A percentile compares a stretch with the other conserved stretches of the same genome.
phyloP scores from a whole-genome alignment of 257 asterid genomes.

The Solanum pinnatisectum region DNA sequence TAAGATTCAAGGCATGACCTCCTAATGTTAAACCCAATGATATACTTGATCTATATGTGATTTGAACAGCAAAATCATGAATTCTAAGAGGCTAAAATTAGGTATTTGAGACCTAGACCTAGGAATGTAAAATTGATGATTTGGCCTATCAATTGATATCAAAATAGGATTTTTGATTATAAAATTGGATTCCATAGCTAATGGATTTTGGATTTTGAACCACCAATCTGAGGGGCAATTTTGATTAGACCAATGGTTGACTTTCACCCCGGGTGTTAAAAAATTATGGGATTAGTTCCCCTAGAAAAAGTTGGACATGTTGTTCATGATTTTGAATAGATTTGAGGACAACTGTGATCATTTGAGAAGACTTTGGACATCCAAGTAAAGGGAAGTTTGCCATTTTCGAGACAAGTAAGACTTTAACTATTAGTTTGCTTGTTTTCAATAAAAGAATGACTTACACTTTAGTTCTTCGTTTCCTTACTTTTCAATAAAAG shows the following conservation, averaged over 20 bases:
- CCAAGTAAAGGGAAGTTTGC: not conserved
- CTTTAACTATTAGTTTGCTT: not conserved
- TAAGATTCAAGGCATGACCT: not conserved
- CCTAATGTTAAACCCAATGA: not conserved
- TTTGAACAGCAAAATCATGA: not conserved
- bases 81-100: not conserved
- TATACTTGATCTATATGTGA: not conserved
- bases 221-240: not conserved
- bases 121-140: not conserved
- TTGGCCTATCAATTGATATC: not conserved
- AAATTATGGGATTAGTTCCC: not conserved
- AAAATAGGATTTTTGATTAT: not conserved
- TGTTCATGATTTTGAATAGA: not conserved
- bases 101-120: not conserved
- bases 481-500: not conserved
- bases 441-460: not conserved
- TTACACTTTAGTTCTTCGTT: not conserved
- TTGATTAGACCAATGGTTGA: not conserved
- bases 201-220: not conserved
- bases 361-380: not conserved
- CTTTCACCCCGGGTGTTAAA: not conserved
- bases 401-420: not conserved
- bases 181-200: not conserved
- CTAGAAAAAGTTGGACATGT: not conserved
- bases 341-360: not conserved